Evolutionary conservation across 2,329 filamentous ascomycete species (phyloP), one percentile per base, ranked within the genome.

Genomic region (Waltergamsia citrina): DNA sequence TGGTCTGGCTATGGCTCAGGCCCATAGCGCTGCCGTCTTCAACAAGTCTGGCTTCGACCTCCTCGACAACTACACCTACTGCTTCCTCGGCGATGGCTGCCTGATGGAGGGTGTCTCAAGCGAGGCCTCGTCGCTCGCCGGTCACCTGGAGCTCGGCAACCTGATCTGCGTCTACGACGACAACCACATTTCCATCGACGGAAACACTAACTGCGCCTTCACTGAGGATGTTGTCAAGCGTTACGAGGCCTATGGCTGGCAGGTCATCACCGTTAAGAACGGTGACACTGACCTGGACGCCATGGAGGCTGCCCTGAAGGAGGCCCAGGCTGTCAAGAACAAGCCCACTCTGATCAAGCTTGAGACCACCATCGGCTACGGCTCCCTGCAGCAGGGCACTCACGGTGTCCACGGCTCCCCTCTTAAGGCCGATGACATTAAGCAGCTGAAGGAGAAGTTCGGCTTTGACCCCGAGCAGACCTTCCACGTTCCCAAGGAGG

Each of bases 301-400:
- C 54, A 96, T 98, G 41, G 87, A 94, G 69, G 78, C 73, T 42
- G 92, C 92, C 50, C 84, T 98, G 62, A 75, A 79, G 62, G 76
- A 84, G 68, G 83, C 79, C 60, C 79, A 90, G 71, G 69, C 79
- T 46, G 83, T 93, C 64, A 96, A 78, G 63, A 78, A 96, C 74
- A 98, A 96, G 82, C 92, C 92, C 44, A 83, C 88, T 41, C 69
- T 98, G 54, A 95, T 98, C 73, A 88, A 94, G 73, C 78, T 98
- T 51, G 87, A 80, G 59, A 98, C 92, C 57, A 96, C 85, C 61
- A 98, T 98, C 57, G 92, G 92, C 53, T 98, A 81, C 66, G 92
- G 92, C 52, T 96, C 92, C 50, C 77, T 83, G 63, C 78, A 92
- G 52, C 77, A 94, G 71, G 92, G 92, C 54, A 96, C 92, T 48